A percentile compares a stretch with the other conserved stretches of the same genome.
Evolutionary conservation across 257 asterid genomes (phyloP).

Genomic region (Nicotiana tomentosiformis): DNA sequence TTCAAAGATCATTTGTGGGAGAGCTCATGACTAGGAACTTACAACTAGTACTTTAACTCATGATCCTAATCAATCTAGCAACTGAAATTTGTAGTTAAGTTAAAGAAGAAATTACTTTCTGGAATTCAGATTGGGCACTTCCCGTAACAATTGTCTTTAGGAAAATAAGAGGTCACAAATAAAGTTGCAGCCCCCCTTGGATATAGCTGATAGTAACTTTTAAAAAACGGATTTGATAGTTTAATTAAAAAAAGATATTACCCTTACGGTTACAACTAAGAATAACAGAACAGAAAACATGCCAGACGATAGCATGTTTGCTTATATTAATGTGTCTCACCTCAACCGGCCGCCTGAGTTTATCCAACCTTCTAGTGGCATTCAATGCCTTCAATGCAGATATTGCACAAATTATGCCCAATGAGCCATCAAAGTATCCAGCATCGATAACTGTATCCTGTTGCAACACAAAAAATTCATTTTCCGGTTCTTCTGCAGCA

Average conservation of each 20-base stretch:
- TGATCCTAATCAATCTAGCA: not conserved
- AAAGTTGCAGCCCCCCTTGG: not conserved
- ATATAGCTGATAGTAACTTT: not conserved
- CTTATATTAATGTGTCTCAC: conserved; percentile 28
- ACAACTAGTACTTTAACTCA: not conserved
- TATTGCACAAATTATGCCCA: conserved; percentile 71
- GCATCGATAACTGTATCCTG: conserved; percentile 98
- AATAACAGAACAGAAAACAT: not conserved
- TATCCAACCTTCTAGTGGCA: conserved; percentile 47
- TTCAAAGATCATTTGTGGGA: not conserved
- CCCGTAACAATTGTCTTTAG: not conserved
- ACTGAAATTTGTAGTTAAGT: not conserved
- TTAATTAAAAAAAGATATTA: not conserved
- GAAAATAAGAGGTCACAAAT: not conserved
- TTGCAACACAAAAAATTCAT: conserved; percentile 16
- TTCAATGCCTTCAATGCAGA: conserved; percentile 84
- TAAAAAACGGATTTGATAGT: not conserved
- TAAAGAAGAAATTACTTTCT: not conserved
- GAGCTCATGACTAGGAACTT: not conserved
- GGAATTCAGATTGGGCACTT: not conserved
- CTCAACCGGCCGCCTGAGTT: conserved; percentile 80
- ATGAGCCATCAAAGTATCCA: conserved; percentile 83
- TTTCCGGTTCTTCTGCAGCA: not conserved
- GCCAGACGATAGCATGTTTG: not conserved
- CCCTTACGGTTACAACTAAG: not conserved